Evolutionary conservation across 331 rosid genomes (phyloP).

Genomic region (Arachis monticola): DNA sequence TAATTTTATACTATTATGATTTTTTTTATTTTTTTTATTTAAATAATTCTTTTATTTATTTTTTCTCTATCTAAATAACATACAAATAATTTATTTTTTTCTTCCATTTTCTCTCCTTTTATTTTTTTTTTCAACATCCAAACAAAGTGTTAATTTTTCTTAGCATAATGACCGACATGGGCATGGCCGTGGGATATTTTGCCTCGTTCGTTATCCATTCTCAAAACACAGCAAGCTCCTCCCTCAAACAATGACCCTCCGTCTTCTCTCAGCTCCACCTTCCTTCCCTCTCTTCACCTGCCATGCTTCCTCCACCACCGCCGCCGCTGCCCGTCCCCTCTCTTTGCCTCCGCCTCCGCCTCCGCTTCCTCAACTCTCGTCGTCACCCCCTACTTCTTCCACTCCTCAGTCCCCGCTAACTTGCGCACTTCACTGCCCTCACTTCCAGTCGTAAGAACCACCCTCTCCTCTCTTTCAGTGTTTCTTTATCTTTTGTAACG

Average conservation of each 20-base stretch:
- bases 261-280: conserved; percentile 52
- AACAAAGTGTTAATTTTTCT: no score
- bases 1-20: no score
- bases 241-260: conserved; percentile 50
- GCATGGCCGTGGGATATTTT: background rate
- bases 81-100: no score
- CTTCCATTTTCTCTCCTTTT: no score
- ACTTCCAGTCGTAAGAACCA: conserved; percentile 74
- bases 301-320: conserved; percentile 42
- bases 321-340: conserved; percentile 35
- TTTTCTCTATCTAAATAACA: no score
- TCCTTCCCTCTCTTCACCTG: conserved; percentile 51
- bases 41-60: no score
- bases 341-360: conserved; percentile 47
- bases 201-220: conserved; percentile 49
- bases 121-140: no score
- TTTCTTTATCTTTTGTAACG: background rate
- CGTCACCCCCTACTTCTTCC: conserved; percentile 41
- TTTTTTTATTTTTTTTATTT: no score
- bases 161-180: no score
- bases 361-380: conserved; percentile 40
- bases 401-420: conserved; percentile 51
- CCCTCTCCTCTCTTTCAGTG: background rate
- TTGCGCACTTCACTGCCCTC: conserved; percentile 79
- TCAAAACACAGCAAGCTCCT: conserved; percentile 8